Base-by-base conservation (phyloP, 148 eudicot genomes). In the Cornus controversa region DNA sequence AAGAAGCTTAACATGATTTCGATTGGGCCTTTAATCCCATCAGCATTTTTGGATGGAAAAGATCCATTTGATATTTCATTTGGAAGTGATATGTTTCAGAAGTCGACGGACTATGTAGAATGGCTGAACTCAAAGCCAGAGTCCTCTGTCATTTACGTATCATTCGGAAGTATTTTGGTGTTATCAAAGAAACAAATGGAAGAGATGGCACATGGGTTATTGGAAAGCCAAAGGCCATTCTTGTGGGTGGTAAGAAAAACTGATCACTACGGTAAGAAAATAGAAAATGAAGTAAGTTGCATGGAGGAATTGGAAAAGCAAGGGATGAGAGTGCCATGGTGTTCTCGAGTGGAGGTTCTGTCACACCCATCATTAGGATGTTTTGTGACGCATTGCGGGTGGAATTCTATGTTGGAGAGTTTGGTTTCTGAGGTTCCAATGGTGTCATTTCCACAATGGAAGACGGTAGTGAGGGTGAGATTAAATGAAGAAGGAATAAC, bases 371-470 rank as follows among this genome's bases (percentile, higher is more conserved):
- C 88, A 0, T 79, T 89, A 0, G 84, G 87, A 80, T 66, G 85
- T 83, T 69, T 89, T 13, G 45, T 79, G 40, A 79, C 77, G 18
- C 82, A 79, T 25, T 79, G 82, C 74, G 92, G 92, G 0, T 89
- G 92, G 92, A 89, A 87, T 74, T 89, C 92, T 63, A 75, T 87
- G 0, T 24, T 85, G 6, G 92, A 89, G 79, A 81, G 85, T 62
- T 22, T 87, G 27, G 66, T 81, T 7, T 82, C 78, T 0, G 87
- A 90, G 1, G 77, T 87, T 3, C 87, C 90, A 4, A 74, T 87
- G 71, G 87, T 89, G 60, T 85, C 57, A 4, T 80, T 80, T 45
- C 92, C 92, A 0, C 87, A 84, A 26, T 85, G 81, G 85, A 80
- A 60, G 70, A 77, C 47, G 1, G 90, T 87, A 37, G 81, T 84